These are phyloP conservation scores for Rasamsonia emersonii DNA, from an alignment of 2,329 filamentous ascomycete species.

Conservation along the genomic window DNA sequence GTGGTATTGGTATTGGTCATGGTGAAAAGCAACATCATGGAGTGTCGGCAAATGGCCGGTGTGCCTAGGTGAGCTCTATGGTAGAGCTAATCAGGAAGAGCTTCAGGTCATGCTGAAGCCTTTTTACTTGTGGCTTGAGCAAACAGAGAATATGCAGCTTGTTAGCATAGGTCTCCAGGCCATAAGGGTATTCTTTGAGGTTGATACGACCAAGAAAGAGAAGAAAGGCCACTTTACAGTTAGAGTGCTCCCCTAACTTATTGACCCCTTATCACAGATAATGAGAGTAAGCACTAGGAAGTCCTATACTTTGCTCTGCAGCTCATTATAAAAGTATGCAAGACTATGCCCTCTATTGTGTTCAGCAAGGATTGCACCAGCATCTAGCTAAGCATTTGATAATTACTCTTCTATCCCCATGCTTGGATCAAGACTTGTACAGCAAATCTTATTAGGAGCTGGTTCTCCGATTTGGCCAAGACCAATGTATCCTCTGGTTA, in stretches of 20 bases:
- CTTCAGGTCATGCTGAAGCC: constrained; percentile 61
- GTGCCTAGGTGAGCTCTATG: constrained; percentile 71
- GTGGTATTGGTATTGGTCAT: constrained; percentile 78
- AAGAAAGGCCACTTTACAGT: constrained; percentile 59
- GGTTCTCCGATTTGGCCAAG: constrained; percentile 69
- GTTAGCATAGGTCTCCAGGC: constrained; percentile 67
- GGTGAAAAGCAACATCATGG: constrained; percentile 78
- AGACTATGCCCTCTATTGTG: constrained; percentile 55
- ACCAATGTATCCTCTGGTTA: constrained; percentile 48
- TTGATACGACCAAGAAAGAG: constrained; percentile 53
- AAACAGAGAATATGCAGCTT: constrained; percentile 63
- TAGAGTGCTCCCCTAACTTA: constrained; percentile 45
- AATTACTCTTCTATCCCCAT: constrained; percentile 64
- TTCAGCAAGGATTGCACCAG: constrained; percentile 51
- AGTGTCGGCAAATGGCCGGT: constrained; percentile 74
- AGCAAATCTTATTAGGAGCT: constrained; percentile 64
- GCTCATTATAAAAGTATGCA: constrained; percentile 58
- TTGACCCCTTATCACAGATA: constrained; percentile 42
- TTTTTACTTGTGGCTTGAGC: constrained; percentile 66
- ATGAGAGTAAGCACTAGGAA: constrained; percentile 53
- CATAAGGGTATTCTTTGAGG: constrained; percentile 76
- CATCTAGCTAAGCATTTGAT: constrained; percentile 64
- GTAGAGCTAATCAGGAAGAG: constrained; percentile 64
- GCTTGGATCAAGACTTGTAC: constrained; percentile 68
- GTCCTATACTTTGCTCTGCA: constrained; percentile 66